Conservation (phyloP, 257 asterid species). For the Petunia secreta region DNA sequence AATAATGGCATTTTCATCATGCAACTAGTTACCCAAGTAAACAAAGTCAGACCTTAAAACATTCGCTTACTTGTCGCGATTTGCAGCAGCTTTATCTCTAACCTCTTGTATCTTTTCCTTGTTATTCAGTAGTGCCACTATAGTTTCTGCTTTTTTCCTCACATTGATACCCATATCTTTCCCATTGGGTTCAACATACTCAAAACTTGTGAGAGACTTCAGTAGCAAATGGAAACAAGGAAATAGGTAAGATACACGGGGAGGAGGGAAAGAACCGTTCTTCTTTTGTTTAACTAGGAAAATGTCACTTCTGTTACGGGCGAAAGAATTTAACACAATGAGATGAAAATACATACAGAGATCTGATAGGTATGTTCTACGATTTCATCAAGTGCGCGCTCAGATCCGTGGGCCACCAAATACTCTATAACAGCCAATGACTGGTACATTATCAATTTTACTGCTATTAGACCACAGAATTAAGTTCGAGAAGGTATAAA, state of each 20-base stretch:
- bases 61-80: constrained; percentile 80
- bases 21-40: not conserved
- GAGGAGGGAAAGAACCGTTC: constrained; percentile 3
- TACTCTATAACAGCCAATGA: constrained; percentile 91
- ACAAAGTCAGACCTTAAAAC: constrained; percentile 28
- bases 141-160: constrained; percentile 84
- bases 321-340: constrained; percentile 24
- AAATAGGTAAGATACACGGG: constrained; percentile 5
- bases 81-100: constrained; percentile 82
- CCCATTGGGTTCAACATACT: constrained; percentile 89
- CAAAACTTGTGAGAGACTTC: constrained; percentile 84
- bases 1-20: constrained; percentile 29
- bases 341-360: constrained; percentile 58
- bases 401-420: constrained; percentile 97
- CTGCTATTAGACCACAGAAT: not conserved
- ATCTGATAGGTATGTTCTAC: constrained; percentile 89
- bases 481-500: not conserved
- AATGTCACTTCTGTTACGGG: not conserved
- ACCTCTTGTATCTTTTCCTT: constrained; percentile 88
- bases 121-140: constrained; percentile 75
- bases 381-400: constrained; percentile 95
- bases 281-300: not conserved
- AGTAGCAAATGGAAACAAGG: constrained; percentile 20
- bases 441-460: constrained; percentile 36
- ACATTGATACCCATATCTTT: constrained; percentile 89